Evolutionary conservation across 495 filamentous ascomycete genomes (phyloP).

Genomic region (Hyaloscypha variabilis): DNA sequence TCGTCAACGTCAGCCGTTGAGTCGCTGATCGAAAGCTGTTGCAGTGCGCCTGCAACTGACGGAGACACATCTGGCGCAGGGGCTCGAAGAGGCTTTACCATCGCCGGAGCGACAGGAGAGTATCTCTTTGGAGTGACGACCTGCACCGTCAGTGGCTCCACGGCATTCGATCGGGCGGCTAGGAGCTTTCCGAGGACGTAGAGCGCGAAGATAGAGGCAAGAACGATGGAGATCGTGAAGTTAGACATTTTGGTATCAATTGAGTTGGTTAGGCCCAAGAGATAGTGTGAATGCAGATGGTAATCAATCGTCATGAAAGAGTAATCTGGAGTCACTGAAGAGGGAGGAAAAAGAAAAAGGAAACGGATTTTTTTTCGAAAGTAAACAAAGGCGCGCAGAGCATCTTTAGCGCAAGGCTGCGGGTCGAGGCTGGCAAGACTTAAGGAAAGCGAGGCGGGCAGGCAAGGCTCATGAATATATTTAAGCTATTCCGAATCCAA

Average conservation of each 20-base stretch:
- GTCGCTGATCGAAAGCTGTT: neutral
- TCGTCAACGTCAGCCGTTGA: neutral
- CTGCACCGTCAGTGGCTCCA: neutral
- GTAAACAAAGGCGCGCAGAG: too few relatives aligned
- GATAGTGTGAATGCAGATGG: conserved; percentile 1
- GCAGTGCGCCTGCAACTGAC: too few relatives aligned
- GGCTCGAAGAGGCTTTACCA: neutral
- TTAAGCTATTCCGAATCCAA: too few relatives aligned
- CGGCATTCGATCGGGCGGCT: neutral
- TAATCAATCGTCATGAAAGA: neutral
- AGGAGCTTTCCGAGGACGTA: neutral
- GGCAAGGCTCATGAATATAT: too few relatives aligned
- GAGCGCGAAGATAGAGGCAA: neutral
- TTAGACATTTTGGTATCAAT: neutral
- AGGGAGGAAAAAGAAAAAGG: neutral
- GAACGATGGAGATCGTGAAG: neutral
- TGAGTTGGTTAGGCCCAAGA: neutral
- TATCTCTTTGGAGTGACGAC: neutral
- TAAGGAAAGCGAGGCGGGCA: too few relatives aligned
- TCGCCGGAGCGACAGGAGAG: neutral
- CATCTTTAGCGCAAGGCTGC: too few relatives aligned
- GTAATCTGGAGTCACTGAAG: neutral
- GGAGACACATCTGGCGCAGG: neutral
- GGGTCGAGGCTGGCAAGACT: too few relatives aligned
- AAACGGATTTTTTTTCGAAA: too few relatives aligned